Evolutionary conservation across 2,329 filamentous ascomycete genomes (phyloP), one percentile per base, ranked within the genome.

Genomic region (Fusarium sp.): DNA sequence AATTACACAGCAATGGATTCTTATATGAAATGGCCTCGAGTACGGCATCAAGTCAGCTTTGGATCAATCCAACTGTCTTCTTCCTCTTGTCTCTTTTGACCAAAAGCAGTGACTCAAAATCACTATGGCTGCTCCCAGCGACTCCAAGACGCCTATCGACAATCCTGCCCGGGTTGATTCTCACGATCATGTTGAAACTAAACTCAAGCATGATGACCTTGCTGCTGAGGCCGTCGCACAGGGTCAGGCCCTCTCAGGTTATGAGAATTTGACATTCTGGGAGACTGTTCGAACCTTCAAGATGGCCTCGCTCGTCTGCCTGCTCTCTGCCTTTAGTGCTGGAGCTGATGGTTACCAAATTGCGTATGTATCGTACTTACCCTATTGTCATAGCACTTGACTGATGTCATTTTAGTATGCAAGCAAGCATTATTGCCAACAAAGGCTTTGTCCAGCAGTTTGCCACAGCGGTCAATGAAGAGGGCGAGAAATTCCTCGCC

Each of bases 401-500:
- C 42, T 57, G 4, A 57, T 39, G n/a, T 11, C 11, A 4, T 7
- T 22, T n/a, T 44, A 72, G 70, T 8, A 68, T 71, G 25, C 67
- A 68, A 22, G 70, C 59, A 14, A 72, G 62, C 15, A 65, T 72
- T 8, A 68, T 72, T 36, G 70, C 70, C 25, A 72, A 72, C 27
- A 49, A 65, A 5, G 70, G 70, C 11, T 72, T 72, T 5, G 58
- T 72, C 5, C 31, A 22, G 6, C 46, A 72, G 25, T 71, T 72
- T 35, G 63, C 56, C 18, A 71, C 68, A 1, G 38, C 53, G 20
- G 35, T 47, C 12, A 70, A 63, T n/a, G 73, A 71, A 12, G 57
- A 64, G 5, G 79, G 79, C 7, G 64, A 77, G 27, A 76, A 70
- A 13, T 78, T 80, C 50, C 81, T 83, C 17, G 73, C 71, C 3